These are phyloP conservation scores for Butyriboletus appendiculatus DNA, from an alignment of 1,284 basidiomycete species.

Conservation along the genomic window DNA sequence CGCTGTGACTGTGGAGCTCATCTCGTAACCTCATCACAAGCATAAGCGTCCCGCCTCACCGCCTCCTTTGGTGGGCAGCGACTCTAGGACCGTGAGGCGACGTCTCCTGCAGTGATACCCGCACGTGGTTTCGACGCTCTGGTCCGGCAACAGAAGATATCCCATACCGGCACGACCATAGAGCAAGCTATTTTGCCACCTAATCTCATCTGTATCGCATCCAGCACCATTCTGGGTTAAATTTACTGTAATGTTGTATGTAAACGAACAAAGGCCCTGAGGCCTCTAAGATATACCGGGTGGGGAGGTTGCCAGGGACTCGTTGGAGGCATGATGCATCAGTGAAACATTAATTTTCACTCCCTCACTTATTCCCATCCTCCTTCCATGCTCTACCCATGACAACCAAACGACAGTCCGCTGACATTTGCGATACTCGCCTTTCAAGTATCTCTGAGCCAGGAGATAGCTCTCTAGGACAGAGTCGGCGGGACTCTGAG, in stretches of 20 bases:
- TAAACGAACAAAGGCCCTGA: constrained; percentile 5
- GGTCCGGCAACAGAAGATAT: background rate
- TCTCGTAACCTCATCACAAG: constrained; percentile 4
- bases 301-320: constrained; percentile 1
- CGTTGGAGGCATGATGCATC: constrained; percentile 4
- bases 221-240: background rate
- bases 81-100: constrained; percentile 12
- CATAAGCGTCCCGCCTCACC: constrained; percentile 20
- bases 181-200: background rate
- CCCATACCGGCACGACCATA: background rate
- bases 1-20: constrained; percentile 1
- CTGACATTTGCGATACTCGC: constrained; percentile 3
- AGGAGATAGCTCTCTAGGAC: background rate
- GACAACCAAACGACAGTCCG: constrained; percentile 14
- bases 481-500: constrained; percentile 4
- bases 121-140: background rate
- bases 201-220: background rate
- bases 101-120: constrained; percentile 14
- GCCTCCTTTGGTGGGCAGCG: background rate
- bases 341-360: background rate
- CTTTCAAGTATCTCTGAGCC: constrained; percentile 10
- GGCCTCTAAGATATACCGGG: no score
- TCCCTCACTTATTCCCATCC: background rate
- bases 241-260: background rate
- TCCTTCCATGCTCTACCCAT: constrained; percentile 14